Evolutionary conservation across 768 basidiomycete genomes (phyloP), one percentile per base, ranked within the genome.

Genomic region (Naganishia vaughanmartiniae): DNA sequence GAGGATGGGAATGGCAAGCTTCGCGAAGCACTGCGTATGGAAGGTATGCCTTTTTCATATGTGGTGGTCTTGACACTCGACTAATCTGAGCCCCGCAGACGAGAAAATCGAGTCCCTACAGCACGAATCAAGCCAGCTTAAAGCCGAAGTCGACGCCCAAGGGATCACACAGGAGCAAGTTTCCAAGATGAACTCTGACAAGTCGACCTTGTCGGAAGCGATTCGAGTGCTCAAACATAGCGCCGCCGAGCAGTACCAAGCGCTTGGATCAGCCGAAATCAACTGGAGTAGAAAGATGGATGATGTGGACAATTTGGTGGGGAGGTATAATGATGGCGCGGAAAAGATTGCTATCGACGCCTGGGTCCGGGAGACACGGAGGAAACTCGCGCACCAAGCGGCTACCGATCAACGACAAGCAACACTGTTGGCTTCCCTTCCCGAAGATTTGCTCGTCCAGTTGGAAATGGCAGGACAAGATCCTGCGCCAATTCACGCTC

Each of bases 151-250:
- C 33, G 89, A 88, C 76, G 87, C 84, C 36, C 96, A 99, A 80
- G 94, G 96, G 76, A 85, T 99, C 54, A 87, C 90, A 1, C 90
- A 90, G 0, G 92, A 94, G 80, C 94, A 99, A 81, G 92, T 96
- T 51, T 82, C 87, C 66, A 88, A 88, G 45, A 94, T 99, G 91
- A 93, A 89, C 75, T 87, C 87, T 5, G 93, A 97, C 73, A 89
- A 92, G 69, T 91, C 93, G 74, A 87, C 84, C 31, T 84, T 95
- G 42, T 83, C 86, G 4, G 86, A 87, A 63, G 89, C 86, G 74
- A 82, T 93, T 66, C 88, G 89, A 73, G 90, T 91, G 71, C 86
- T 93, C 67, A 89, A 87, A 73, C 84, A 86, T 71, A 92, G 89
- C 77, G 86, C 91, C 10, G 81, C 87, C 0, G 89, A 93, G 74